These are phyloP conservation scores for Posidonia oceanica DNA, from an alignment of 116 monocot genomes.

Conservation along the genomic window DNA sequence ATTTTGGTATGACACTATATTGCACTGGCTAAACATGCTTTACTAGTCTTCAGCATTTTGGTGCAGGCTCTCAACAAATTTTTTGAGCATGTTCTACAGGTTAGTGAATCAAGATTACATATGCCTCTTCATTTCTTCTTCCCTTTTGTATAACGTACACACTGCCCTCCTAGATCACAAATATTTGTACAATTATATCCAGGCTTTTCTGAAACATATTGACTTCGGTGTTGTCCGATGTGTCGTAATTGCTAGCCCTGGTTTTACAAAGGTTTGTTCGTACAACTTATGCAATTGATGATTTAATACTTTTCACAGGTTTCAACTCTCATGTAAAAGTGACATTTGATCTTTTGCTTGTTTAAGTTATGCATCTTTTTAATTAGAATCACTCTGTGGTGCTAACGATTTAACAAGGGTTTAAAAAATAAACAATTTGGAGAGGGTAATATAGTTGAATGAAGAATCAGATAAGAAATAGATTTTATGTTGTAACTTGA, in stretches of 20 bases:
- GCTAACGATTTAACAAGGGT: no score
- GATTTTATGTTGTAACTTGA: no score
- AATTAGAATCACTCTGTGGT: no score
- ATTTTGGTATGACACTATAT: neutral
- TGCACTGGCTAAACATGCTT: neutral
- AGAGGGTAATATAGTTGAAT: no score
- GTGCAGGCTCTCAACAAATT: slow-evolving; percentile 89
- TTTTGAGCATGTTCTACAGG: slow-evolving; percentile 96
- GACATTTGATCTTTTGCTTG: no score
- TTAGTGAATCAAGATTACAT: slow-evolving; percentile 10
- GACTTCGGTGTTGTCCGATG: slow-evolving; percentile 86
- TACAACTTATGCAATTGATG: no score
- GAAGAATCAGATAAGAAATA: no score
- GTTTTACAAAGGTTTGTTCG: slow-evolving; percentile 80
- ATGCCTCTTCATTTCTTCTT: neutral
- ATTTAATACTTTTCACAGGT: no score
- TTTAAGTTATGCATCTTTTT: no score
- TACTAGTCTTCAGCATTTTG: slow-evolving; percentile 6
- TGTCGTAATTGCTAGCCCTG: slow-evolving; percentile 90
- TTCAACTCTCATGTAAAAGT: no score
- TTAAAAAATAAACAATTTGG: no score
- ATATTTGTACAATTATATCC: slow-evolving; percentile 1
- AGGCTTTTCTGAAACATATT: slow-evolving; percentile 85
- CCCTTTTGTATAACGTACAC: neutral
- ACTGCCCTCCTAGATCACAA: neutral